Conservation (phyloP, 345 rosid genomes). For the Lepidium aucheri region DNA sequence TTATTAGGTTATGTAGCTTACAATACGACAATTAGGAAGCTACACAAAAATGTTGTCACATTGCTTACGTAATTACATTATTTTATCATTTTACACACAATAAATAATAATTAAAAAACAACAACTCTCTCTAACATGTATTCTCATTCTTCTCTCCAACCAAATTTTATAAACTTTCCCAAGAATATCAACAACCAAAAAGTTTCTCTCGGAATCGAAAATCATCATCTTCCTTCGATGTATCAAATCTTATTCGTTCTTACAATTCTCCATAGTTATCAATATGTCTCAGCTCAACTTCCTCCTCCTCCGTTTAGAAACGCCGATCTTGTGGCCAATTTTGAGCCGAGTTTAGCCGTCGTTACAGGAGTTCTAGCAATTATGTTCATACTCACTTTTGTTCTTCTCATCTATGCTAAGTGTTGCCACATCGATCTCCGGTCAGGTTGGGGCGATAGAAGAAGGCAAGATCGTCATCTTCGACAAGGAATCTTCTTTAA, state of each 20-base stretch:
- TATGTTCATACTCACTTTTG: constrained; percentile 59
- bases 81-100: neutral
- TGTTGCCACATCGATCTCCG: constrained; percentile 44
- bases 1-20: neutral
- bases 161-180: neutral
- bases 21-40: constrained; percentile 4
- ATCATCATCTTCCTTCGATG: constrained; percentile 7
- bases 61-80: constrained; percentile 3
- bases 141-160: neutral
- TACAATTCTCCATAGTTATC: neutral
- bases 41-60: constrained; percentile 22
- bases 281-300: constrained; percentile 29
- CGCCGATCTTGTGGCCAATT: constrained; percentile 31
- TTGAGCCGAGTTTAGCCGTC: constrained; percentile 80
- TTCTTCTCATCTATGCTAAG: constrained; percentile 61
- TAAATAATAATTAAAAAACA: neutral
- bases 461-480: constrained; percentile 2
- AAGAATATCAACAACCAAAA: constrained; percentile 1
- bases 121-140: neutral
- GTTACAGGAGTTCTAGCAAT: constrained; percentile 63
- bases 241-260: constrained; percentile 15
- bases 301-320: constrained; percentile 21
- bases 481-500: constrained; percentile 22
- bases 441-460: constrained; percentile 13
- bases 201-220: neutral